phyloP scores from a whole-genome alignment of 495 filamentous ascomycete species.

The Penicillium paradoxum region DNA sequence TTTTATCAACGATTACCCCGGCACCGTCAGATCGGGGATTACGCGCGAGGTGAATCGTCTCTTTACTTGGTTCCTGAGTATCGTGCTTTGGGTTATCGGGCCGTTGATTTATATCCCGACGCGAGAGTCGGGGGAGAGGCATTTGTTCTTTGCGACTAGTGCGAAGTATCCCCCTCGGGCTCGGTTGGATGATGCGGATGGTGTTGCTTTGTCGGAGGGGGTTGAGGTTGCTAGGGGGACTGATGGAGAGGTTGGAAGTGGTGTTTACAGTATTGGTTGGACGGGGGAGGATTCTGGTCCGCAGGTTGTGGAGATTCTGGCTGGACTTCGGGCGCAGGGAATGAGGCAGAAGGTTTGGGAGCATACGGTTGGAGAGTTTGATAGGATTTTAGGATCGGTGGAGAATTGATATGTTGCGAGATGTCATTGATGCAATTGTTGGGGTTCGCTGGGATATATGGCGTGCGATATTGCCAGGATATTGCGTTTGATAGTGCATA shows the following conservation, averaged over 20 bases:
- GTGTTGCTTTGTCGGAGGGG: constrained; percentile 27
- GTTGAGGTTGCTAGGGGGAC: constrained; percentile 34
- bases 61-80: neutral
- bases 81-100: constrained; percentile 19
- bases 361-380: constrained; percentile 46
- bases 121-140: constrained; percentile 50
- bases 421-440: neutral
- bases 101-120: constrained; percentile 26
- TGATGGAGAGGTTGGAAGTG: constrained; percentile 44
- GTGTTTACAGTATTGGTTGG: constrained; percentile 48
- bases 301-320: constrained; percentile 34
- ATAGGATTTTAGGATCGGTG: constrained; percentile 2
- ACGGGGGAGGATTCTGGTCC: constrained; percentile 33
- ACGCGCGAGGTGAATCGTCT: constrained; percentile 15
- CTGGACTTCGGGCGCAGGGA: constrained; percentile 33
- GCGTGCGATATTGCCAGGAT: too few relatives aligned
- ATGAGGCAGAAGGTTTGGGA: constrained; percentile 43
- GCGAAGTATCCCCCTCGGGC: constrained; percentile 39
- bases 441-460: neutral
- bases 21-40: constrained; percentile 43
- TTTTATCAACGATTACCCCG: constrained; percentile 56
- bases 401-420: neutral
- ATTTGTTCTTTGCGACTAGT: constrained; percentile 51
- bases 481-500: too few relatives aligned
- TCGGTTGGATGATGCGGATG: constrained; percentile 17